Base-by-base conservation (phyloP, 768 basidiomycete genomes). In the Leucocoprinus leucothites region DNA sequence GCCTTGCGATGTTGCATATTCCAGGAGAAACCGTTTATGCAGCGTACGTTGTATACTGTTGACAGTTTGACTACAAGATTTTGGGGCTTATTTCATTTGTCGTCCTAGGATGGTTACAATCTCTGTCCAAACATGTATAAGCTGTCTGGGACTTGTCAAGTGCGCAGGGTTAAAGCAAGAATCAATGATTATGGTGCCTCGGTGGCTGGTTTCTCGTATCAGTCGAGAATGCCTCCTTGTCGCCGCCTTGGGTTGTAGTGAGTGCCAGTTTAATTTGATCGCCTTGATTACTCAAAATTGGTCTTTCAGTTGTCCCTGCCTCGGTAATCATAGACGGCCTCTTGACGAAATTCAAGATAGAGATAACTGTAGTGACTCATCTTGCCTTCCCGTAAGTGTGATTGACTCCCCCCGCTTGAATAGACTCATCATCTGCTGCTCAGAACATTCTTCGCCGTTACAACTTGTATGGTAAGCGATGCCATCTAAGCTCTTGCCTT, bases 381-480 rank as follows among this genome's bases (percentile, higher is more conserved):
- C 16, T 47, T 2, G 53, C 51, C 11, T 53, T 55, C 36, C 59
- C 61, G 59, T 63, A 36, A 28, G 60, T 2, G 19, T 19, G 5
- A 13, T 49, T 3, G 0, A 47, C 41, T 57, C n/a, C 18, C 7
- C 22, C n/a, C 38, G 8, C 16, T 44, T 11, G 5, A 31, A 16
- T 9, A 13, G 11, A 14, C 50, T 42, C 3, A 25, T 28, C 19
- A 28, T 18, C 0, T 13, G 9, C 14, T 9, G 16, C 8, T 9
- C 28, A 63, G 61, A 9, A 24, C 52, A 3, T 54, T 35, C 24
- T 18, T 53, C 11, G 31, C 47, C 26, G 31, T 58, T 3, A n/a
- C 43, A 11, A 54, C 61, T 9, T 48, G 48, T 25, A n/a, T 51
- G 6, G 61, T 63, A 51, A 38, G 58, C 47, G n/a, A n/a, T n/a